These are phyloP conservation scores for Pythium pectinolyticum DNA, from an alignment of 352 stramenopile species.

Conservation along the genomic window DNA sequence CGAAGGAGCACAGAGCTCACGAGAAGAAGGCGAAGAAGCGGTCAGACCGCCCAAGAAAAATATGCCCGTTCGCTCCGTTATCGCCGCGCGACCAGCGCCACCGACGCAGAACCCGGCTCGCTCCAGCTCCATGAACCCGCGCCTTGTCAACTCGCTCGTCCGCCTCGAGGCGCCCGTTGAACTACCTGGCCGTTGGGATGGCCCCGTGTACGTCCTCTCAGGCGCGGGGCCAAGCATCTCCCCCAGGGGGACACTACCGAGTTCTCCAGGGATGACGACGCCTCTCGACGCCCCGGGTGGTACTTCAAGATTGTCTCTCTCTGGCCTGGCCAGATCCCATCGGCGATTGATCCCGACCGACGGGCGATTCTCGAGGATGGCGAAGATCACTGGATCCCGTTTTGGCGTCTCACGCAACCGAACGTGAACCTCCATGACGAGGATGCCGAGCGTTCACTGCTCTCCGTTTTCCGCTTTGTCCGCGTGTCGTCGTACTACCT, in stretches of 20 bases:
- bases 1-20: not conserved
- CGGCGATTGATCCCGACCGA: not conserved
- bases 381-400: not conserved
- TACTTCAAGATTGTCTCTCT: not conserved
- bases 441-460: constrained; percentile 5
- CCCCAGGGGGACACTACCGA: not conserved
- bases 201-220: not conserved
- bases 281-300: not conserved
- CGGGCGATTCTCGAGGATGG: not conserved
- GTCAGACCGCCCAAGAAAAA: not conserved
- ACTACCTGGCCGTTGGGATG: not conserved
- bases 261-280: not conserved
- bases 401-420: constrained; percentile 12
- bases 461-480: constrained; percentile 10
- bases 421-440: not conserved
- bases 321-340: not conserved
- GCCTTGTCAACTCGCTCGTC: not conserved
- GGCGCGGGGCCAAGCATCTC: not conserved
- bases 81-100: not conserved
- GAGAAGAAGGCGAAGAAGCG: constrained; percentile 4
- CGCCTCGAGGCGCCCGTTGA: not conserved
- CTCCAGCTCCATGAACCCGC: not conserved
- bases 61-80: not conserved
- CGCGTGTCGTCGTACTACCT: constrained; percentile 9
- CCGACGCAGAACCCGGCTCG: not conserved